phyloP scores from a whole-genome alignment of 805 yeast genomes.

The Pichia californica region DNA sequence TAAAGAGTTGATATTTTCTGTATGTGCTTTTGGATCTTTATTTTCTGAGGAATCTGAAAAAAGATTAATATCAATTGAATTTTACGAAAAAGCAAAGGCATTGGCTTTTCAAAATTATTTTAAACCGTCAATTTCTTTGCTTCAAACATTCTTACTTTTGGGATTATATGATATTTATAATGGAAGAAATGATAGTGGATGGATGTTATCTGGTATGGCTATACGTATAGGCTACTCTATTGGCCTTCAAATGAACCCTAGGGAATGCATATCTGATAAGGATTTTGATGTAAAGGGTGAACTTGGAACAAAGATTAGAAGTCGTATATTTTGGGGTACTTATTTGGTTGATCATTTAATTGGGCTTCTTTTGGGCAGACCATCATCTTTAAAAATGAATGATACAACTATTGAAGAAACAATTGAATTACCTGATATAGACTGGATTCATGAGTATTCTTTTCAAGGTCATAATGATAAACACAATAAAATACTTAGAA shows the following conservation, averaged over 20 bases:
- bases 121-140: conserved; percentile 44
- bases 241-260: conserved; percentile 34
- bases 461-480: conserved; percentile 25
- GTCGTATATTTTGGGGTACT: conserved; percentile 62
- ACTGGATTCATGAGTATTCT: conserved; percentile 55
- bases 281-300: conserved; percentile 25
- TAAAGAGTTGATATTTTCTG: conserved; percentile 44
- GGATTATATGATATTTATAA: conserved; percentile 59
- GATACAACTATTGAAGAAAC: conserved; percentile 59
- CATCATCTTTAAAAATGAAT: conserved; percentile 45
- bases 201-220: conserved; percentile 59
- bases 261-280: conserved; percentile 35
- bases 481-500: conserved; percentile 21
- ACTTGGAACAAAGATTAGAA: conserved; percentile 36
- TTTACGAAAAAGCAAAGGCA: conserved; percentile 42
- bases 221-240: conserved; percentile 59
- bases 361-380: conserved; percentile 52
- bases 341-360: conserved; percentile 60
- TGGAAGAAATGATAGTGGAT: conserved; percentile 52
- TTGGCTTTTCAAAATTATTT: conserved; percentile 37
- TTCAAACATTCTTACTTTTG: conserved; percentile 51
- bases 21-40: conserved; percentile 54
- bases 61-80: conserved; percentile 30
- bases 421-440: conserved; percentile 52
- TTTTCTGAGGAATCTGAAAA: conserved; percentile 28